These are phyloP conservation scores for Coprinopsis sp. DNA, from an alignment of 768 basidiomycete species.

Conservation along the genomic window DNA sequence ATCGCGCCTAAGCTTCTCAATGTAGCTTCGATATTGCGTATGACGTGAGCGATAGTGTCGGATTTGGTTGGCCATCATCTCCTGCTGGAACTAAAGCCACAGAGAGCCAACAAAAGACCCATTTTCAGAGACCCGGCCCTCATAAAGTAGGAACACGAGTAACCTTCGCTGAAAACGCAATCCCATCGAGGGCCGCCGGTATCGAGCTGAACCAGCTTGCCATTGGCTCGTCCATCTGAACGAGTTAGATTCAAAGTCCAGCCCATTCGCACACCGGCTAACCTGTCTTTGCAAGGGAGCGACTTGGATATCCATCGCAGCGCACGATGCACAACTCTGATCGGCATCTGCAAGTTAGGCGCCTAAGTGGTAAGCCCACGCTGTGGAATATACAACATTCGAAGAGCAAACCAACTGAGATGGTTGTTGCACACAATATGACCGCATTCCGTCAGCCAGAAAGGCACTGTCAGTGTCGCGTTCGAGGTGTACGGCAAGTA, in stretches of 20 bases:
- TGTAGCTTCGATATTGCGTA: conserved; percentile 47
- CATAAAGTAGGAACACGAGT: not conserved
- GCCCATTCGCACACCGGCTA: conserved; percentile 16
- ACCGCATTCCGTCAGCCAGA: conserved; percentile 87
- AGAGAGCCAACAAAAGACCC: not conserved
- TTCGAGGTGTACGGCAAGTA: conserved; percentile 58
- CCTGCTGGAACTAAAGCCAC: conserved; percentile 68
- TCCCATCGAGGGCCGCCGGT: conserved; percentile 54
- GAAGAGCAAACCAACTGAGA: conserved; percentile 50
- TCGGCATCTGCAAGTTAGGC: conserved; percentile 48
- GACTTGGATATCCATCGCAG: conserved; percentile 57
- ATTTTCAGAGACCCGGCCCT: not conserved
- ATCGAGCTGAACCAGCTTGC: conserved; percentile 73
- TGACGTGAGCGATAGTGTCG: conserved; percentile 57
- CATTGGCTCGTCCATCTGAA: conserved; percentile 77
- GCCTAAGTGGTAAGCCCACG: not conserved
- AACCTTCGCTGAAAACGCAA: conserved; percentile 69
- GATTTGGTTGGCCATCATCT: conserved; percentile 64
- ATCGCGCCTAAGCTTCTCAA: conserved; percentile 52
- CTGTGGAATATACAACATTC: not conserved
- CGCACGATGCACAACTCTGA: conserved; percentile 72
- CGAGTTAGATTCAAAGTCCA: not conserved
- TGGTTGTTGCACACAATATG: conserved; percentile 84
- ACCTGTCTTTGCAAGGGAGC: conserved; percentile 74
- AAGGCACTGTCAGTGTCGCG: conserved; percentile 58